Conservation (phyloP, 2,329 filamentous ascomycete genomes). For the Fusarium kyushuense region DNA sequence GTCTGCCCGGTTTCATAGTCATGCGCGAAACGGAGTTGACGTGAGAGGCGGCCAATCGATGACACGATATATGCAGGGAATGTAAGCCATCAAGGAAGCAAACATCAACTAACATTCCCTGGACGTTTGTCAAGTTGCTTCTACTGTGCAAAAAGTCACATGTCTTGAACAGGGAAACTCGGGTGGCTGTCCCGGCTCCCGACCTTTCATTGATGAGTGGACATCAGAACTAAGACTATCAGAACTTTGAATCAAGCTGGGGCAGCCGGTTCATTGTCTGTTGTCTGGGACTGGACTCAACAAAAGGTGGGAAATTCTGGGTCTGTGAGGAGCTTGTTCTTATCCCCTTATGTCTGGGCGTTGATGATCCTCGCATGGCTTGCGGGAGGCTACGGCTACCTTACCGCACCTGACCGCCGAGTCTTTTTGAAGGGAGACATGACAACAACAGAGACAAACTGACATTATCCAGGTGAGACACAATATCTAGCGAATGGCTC, state of each 20-base stretch:
- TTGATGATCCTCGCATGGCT: conserved; percentile 27
- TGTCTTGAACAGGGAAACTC: conserved; percentile 20
- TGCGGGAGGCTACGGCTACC: conserved; percentile 18
- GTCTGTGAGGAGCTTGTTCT: conserved; percentile 20
- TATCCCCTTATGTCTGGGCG: conserved; percentile 12
- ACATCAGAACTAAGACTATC: conserved; percentile 27
- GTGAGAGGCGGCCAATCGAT: conserved; percentile 33
- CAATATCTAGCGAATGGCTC: conserved; percentile 42
- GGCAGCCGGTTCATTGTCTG: conserved; percentile 29
- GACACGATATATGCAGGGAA: conserved; percentile 23
- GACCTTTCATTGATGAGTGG: conserved; percentile 33
- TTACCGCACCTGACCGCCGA: conserved; percentile 34
- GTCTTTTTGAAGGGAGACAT: conserved; percentile 41
- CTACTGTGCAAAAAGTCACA: conserved; percentile 30
- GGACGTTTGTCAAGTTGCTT: conserved; percentile 14
- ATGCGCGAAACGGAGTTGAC: conserved; percentile 33
- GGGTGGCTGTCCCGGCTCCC: conserved; percentile 43
- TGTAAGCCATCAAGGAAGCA: conserved; percentile 24
- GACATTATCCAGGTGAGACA: conserved; percentile 41
- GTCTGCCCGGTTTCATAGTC: conserved; percentile 10
- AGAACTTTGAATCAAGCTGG: conserved; percentile 39
- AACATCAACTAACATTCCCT: conserved; percentile 18
- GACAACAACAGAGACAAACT: conserved; percentile 35
- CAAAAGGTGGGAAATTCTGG: conserved; percentile 30
- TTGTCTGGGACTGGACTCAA: conserved; percentile 24